Conservation (phyloP, 805 yeast species). For the Brettanomyces naardenensis region DNA sequence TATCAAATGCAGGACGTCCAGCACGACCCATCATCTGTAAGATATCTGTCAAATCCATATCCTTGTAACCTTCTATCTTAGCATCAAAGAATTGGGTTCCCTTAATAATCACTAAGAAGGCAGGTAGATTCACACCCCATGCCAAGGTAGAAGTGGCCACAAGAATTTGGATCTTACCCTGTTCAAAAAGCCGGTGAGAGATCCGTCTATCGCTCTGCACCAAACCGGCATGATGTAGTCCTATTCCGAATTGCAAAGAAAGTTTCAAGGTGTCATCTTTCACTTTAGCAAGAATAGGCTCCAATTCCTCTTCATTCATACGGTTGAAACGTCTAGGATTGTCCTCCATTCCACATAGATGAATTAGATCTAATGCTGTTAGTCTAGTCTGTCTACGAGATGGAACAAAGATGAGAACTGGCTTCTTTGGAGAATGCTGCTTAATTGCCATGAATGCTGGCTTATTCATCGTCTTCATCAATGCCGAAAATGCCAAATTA, state of each 20-base stretch:
- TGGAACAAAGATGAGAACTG: conserved; percentile 79
- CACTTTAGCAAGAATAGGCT: conserved; percentile 41
- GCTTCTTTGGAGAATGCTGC: conserved; percentile 80
- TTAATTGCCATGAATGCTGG: conserved; percentile 92
- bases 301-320: conserved; percentile 59
- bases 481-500: conserved; percentile 69
- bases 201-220: conserved; percentile 66
- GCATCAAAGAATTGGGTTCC: conserved; percentile 66
- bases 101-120: conserved; percentile 69
- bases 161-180: conserved; percentile 61
- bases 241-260: conserved; percentile 72
- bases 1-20: conserved; percentile 75
- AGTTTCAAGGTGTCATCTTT: conserved; percentile 77
- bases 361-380: conserved; percentile 72
- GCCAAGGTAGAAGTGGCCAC: conserved; percentile 80
- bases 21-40: conserved; percentile 84
- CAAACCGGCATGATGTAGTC: conserved; percentile 76
- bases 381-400: conserved; percentile 77
- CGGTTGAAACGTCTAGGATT: conserved; percentile 64
- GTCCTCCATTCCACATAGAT: conserved; percentile 71
- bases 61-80: conserved; percentile 60
- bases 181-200: conserved; percentile 62
- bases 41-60: conserved; percentile 78
- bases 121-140: conserved; percentile 83
- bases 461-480: conserved; percentile 82